These are phyloP conservation scores for Pelargonium cotyledonis DNA, from an alignment of 441 rosid species.

Conservation along the genomic window DNA sequence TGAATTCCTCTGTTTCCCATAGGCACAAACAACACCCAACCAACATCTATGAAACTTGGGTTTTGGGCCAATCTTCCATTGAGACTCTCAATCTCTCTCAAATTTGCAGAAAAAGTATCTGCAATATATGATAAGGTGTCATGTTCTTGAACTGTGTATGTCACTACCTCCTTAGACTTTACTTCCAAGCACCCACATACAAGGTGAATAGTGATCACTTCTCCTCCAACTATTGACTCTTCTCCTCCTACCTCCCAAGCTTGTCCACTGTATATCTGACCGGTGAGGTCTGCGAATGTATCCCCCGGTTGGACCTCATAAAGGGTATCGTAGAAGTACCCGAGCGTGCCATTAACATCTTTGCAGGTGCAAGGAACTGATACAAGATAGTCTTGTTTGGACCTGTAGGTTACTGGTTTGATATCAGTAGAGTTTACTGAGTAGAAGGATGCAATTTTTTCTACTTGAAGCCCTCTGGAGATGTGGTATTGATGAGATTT, in stretches of 20 bases:
- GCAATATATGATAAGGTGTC: conserved; percentile 29
- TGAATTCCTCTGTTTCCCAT: conserved; percentile 15
- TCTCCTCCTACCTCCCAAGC: conserved; percentile 24
- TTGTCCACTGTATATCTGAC: conserved; percentile 23
- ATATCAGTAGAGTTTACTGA: conserved; percentile 21
- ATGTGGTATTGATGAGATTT: conserved; percentile 29
- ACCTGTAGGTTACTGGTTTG: conserved; percentile 18
- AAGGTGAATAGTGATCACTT: conserved; percentile 17
- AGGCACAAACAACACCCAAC: conserved; percentile 37
- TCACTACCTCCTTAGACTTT: conserved; percentile 21
- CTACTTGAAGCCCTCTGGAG: conserved; percentile 20
- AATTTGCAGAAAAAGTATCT: conserved; percentile 21
- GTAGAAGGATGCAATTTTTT: conserved; percentile 27
- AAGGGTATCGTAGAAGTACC: conserved; percentile 29
- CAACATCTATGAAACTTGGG: conserved; percentile 27
- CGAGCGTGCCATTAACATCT: conserved; percentile 26
- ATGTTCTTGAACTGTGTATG: conserved; percentile 26
- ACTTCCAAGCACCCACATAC: conserved; percentile 27
- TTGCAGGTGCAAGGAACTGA: conserved; percentile 34
- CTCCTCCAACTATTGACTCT: conserved; percentile 19
- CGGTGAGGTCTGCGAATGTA: conserved; percentile 6
- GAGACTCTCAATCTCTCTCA: conserved; percentile 17
- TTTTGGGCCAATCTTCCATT: conserved; percentile 17
- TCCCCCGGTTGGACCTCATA: conserved; percentile 18
- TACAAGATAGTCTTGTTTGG: conserved; percentile 24